These are phyloP conservation scores for Isabelozyma rhagii DNA, from an alignment of 805 yeast species.

Conservation along the genomic window DNA sequence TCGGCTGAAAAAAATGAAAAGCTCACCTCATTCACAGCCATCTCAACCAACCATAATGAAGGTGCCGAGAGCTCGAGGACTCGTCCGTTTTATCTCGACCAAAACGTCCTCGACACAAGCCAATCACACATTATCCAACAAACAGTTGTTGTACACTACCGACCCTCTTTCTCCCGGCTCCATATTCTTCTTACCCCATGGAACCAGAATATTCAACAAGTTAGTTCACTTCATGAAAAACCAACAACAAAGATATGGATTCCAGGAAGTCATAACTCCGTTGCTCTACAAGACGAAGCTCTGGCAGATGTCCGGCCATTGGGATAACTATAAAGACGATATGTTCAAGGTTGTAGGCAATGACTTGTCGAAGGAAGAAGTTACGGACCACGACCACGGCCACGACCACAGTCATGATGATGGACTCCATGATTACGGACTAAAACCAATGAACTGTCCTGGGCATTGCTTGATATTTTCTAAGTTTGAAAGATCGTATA, in stretches of 20 bases:
- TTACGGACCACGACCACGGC: conserved; percentile 6
- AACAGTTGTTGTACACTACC: conserved; percentile 74
- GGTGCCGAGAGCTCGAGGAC: neutral
- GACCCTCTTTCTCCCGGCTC: conserved; percentile 89
- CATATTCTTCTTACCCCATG: conserved; percentile 88
- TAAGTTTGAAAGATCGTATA: conserved; percentile 72
- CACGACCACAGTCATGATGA: conserved; percentile 5
- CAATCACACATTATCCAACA: conserved; percentile 49
- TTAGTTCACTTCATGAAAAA: conserved; percentile 78
- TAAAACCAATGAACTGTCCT: conserved; percentile 95
- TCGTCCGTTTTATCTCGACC: neutral
- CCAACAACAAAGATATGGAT: conserved; percentile 78
- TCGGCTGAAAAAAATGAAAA: neutral
- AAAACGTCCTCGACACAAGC: conserved; percentile 29
- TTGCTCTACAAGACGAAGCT: conserved; percentile 75
- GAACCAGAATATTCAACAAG: conserved; percentile 80
- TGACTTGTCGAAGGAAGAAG: conserved; percentile 29
- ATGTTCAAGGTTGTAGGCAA: conserved; percentile 85
- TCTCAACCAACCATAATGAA: neutral
- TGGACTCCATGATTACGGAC: conserved; percentile 53
- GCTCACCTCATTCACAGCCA: neutral
- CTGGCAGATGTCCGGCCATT: conserved; percentile 93
- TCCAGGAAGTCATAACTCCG: conserved; percentile 91
- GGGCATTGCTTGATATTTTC: conserved; percentile 88
- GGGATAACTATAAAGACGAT: conserved; percentile 92